Base-by-base conservation (phyloP, 306 rosid species). In the Acacia confusa region DNA sequence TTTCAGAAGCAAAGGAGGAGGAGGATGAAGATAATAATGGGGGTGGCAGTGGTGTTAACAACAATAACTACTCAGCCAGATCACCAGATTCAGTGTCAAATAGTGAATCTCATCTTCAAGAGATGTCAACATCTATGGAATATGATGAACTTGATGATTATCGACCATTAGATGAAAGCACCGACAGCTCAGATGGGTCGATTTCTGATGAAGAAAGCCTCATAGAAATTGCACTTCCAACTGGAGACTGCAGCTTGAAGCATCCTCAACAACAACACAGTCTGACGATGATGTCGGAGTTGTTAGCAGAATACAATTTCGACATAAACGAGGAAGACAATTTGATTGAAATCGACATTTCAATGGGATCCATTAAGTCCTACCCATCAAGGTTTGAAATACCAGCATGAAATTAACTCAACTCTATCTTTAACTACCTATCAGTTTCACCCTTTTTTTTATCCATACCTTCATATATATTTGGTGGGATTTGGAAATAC, bases 181-280 rank as follows among this genome's bases (percentile, higher is more conserved):
- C 43, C 5, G 91, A 89, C n/a, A 84, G 16, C 72, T 91, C 92
- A 63, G 97, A 91, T 55, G 99, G 97, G 16, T 85, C 97, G 32
- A 93, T 95, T 79, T 95, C 99, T 43, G 99, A 95, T 67, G 99
- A 95, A 82, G 99, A 95, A 44, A 92, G 97, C 82, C 92, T 95
- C 85, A 95, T 95, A 52, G 99, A 95, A 81, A 93, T 95, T 74
- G 79, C 90, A 70, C 93, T 95, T 82, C 94, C 93, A 9, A 88
- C 90, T 38, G 97, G 97, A 48, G 83, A 88, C 41, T 77, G 76
- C 81, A 74, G 79, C 70, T 68, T 84, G 77, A 85, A 79, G 27
- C 84, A 85, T 71, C 86, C 9, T 2, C 64, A 57, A 10, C 28
- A 86, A 30, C 36, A 63, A 15, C 68, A 61, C 20, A 63, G n/a